phyloP scores from a whole-genome alignment of 129 eudicot species.

The Kitagawia praeruptora region DNA sequence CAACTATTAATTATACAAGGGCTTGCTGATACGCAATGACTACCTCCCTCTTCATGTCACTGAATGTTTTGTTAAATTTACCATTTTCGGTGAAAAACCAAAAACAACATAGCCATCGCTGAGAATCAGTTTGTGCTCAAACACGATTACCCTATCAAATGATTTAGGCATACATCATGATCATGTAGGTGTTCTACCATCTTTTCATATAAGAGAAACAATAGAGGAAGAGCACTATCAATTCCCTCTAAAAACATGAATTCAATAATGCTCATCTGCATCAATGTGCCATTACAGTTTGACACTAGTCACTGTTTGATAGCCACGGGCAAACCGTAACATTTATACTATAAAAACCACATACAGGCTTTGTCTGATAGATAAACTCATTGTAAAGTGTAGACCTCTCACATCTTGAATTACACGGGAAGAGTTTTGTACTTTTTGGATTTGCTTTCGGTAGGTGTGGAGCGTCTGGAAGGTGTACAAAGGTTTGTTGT shows the following conservation, averaged over 20 bases:
- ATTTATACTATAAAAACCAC: neutral
- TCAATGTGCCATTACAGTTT: neutral
- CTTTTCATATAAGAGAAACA: neutral
- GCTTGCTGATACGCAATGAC: too few relatives aligned
- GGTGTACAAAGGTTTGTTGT: neutral
- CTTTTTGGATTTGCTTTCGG: neutral
- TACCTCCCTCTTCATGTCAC: neutral
- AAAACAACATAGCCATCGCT: too few relatives aligned
- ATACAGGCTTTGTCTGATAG: neutral
- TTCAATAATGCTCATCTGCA: neutral
- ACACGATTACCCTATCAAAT: neutral
- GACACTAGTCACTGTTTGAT: neutral
- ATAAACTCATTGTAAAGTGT: neutral
- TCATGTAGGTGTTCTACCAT: neutral
- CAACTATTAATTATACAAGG: too few relatives aligned
- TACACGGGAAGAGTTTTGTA: neutral
- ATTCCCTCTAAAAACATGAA: neutral
- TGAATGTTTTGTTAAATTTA: neutral
- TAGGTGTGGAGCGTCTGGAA: neutral
- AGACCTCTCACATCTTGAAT: conserved; percentile 6
- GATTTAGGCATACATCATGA: neutral
- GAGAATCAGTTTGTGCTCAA: too few relatives aligned
- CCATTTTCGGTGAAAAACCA: too few relatives aligned
- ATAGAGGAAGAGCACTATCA: neutral
- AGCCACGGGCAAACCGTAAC: neutral